Conservation (phyloP, 2,329 filamentous ascomycete genomes). For the Colletotrichum sp. region DNA sequence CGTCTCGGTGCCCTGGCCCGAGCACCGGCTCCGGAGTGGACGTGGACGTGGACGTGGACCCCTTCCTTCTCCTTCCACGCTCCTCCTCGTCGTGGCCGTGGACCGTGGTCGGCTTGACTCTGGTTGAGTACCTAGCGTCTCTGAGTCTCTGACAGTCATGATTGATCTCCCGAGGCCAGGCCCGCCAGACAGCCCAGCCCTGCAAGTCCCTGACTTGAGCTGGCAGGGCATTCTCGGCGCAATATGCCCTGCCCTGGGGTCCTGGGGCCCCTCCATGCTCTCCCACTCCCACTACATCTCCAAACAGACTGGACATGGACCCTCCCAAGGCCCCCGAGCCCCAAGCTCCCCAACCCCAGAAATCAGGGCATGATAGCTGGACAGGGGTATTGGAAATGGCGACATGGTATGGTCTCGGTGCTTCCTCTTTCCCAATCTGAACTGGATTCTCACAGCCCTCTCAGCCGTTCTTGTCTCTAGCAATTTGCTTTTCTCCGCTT, state of each 20-base stretch:
- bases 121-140: too few relatives aligned
- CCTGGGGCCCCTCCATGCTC: background rate
- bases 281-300: background rate
- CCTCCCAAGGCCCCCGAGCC: background rate
- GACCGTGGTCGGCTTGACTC: background rate
- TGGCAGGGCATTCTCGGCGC: background rate
- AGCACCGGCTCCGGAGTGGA: background rate
- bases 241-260: background rate
- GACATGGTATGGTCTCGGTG: slow-evolving; percentile 2
- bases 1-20: background rate
- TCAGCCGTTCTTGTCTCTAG: background rate
- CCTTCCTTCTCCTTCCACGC: background rate
- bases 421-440: slow-evolving; percentile 9
- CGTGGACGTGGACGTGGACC: background rate
- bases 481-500: slow-evolving; percentile 4
- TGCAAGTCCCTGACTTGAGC: background rate
- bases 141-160: background rate
- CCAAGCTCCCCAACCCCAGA: background rate
- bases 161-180: too few relatives aligned
- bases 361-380: background rate
- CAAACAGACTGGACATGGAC: background rate
- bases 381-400: background rate
- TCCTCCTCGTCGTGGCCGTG: background rate
- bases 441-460: slow-evolving; percentile 4
- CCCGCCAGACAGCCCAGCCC: too few relatives aligned